Evolutionary conservation across 371 early-diverging fungal genomes (phyloP), one percentile per base, ranked within the genome.

Genomic region (Cladochytrium tenue): DNA sequence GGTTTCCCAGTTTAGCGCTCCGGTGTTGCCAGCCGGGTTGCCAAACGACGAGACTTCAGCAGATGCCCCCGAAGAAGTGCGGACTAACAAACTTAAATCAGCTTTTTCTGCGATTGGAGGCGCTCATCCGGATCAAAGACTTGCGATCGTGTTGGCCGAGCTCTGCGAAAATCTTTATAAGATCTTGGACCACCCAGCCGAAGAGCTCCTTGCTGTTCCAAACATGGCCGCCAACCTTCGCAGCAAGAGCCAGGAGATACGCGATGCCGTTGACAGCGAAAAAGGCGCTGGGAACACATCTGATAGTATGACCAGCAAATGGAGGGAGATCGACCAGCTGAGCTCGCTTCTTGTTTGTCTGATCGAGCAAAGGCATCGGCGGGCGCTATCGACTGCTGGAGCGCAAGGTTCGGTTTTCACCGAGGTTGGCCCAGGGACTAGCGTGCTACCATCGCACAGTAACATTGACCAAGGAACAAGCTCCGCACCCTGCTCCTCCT

Each of bases 281-380:
- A 43, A 20, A 7, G 43, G 43, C 13, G 20, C 43, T 7, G 43
- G 13, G 43, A 20, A 7, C 7, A 43, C 43, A 43, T 43, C 43
- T 7, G 23, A 27, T 3, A 28, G 23, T 43, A n/a, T 17, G 50
- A 31, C 20, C 56, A 64, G 52, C 65, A 56, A 64, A 15, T 75
- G 76, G 76, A 53, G 28, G 4, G 76, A 75, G 51, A 62, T 66
- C 56, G 76, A 75, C 43, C 67, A 67, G 17, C 56, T 75, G 34
- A 75, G 69, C 72, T 50, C 60, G 28, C 66, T 72, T 4, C 67
- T 75, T 20, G 66, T 64, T 15, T 62, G 59, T 25, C 36, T 75
- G 2, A 64, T 68, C 57, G 36, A 63, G 4, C 57, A 25, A 2
- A 62, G 69, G 20, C 51, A 32, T 50, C 53, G 43, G 23, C 20